Base-by-base conservation (phyloP, 805 yeast species). In the Ogataea wickerhamii region DNA sequence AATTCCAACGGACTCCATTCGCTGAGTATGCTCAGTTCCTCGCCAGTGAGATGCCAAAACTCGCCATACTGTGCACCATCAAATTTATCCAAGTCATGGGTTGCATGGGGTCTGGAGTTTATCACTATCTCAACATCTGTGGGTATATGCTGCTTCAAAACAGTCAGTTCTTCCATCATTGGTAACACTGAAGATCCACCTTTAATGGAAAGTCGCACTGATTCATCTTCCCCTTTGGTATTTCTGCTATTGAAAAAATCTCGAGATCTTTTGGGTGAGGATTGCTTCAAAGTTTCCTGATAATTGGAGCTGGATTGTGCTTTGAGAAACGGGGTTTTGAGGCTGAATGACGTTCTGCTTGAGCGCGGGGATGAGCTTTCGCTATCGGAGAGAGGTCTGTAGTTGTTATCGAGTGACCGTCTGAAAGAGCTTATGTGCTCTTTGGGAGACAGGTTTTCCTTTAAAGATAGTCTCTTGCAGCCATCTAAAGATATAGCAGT, bases 1-100 rank as follows among this genome's bases (percentile, higher is more conserved):
- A 52, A 58, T 37, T 56, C 59, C 6, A 40, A 29, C 10, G 48
- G 31, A 21, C 54, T 48, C 65, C 65, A 60, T 1, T 41, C 36
- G 18, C 31, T 48, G 10, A 55, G 40, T 2, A 28, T 29, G 20
- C 20, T 19, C 1, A 48, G 47, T 30, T 60, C 64, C 6, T 55
- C 56, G 1, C 36, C 11, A 1, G 53, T 43, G 5, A 60, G 29
- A 22, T 47, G 51, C 64, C 64, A 60, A 37, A 60, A 60, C 18
- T 51, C 56, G 1, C 37, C 37, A 34, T 56, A 60, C 20, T 53
- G 52, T 2, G 43, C 36, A 30, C 53, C 55, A 17, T 46, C 52
- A 24, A 57, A 56, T 6, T 38, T 38, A 18, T 43, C 49, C 32
- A 58, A 38, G 10, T 41, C 34, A 33, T 55, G 63, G 2, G 36